These are phyloP conservation scores for Centrapalus pauciflorus DNA, from an alignment of 129 eudicot species.

Conservation along the genomic window DNA sequence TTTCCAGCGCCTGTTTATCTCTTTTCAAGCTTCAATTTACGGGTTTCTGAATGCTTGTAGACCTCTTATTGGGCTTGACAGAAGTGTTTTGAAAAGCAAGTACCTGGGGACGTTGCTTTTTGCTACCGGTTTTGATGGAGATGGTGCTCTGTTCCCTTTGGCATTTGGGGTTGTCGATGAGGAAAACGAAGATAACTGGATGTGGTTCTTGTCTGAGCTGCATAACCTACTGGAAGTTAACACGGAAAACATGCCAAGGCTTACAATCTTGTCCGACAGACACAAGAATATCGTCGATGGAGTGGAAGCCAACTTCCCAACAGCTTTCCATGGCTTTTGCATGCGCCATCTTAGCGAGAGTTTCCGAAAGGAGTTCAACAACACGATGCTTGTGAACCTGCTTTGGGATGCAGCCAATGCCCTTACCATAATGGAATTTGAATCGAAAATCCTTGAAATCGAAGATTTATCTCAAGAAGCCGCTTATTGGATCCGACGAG, in stretches of 20 bases:
- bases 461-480: constrained; percentile 71
- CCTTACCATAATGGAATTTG: constrained; percentile 51
- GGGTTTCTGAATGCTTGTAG: constrained; percentile 81
- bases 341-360: constrained; percentile 70
- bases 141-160: constrained; percentile 64
- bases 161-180: constrained; percentile 88
- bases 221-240: constrained; percentile 61
- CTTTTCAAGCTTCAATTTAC: constrained; percentile 73
- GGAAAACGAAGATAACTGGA: constrained; percentile 79
- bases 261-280: constrained; percentile 69
- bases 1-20: constrained; percentile 71
- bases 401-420: constrained; percentile 81
- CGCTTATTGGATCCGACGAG: constrained; percentile 53
- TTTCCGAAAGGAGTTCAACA: constrained; percentile 73
- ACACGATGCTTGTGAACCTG: constrained; percentile 57
- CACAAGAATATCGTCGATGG: constrained; percentile 57
- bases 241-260: constrained; percentile 81
- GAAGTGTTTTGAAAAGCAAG: constrained; percentile 61
- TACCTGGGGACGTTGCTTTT: constrained; percentile 69
- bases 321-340: constrained; percentile 86
- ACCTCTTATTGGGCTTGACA: constrained; percentile 69
- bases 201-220: constrained; percentile 84
- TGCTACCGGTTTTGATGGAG: constrained; percentile 79
- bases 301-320: constrained; percentile 68
- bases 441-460: constrained; percentile 51